These are phyloP conservation scores for Geotrichum fermentans DNA, from an alignment of 1,139 yeast genomes.

Conservation along the genomic window DNA sequence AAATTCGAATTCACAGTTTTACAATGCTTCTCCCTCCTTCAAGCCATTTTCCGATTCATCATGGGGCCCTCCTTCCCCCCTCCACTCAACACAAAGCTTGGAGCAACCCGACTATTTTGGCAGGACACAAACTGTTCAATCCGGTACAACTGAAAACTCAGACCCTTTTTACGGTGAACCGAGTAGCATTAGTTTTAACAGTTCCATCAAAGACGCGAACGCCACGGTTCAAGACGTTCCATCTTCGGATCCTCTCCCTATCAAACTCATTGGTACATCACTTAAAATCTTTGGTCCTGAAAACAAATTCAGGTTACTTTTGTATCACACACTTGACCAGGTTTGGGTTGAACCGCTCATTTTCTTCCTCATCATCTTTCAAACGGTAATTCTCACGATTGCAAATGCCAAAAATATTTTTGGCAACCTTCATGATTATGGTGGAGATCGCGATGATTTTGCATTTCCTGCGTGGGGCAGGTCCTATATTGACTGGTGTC, in stretches of 20 bases:
- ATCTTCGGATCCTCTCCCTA: conserved; percentile 2
- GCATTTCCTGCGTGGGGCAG: conserved; percentile 9
- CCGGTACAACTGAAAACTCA: not conserved
- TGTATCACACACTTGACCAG: conserved; percentile 24
- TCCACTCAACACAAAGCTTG: no score
- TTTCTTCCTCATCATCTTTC: conserved; percentile 22
- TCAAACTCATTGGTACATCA: conserved; percentile 26
- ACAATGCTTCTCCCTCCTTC: not conserved
- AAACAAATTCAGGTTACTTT: conserved; percentile 25
- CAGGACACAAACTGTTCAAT: not conserved
- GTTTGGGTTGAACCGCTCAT: conserved; percentile 32
- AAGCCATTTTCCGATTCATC: not conserved
- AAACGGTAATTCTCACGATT: conserved; percentile 32
- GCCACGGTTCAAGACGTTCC: not conserved
- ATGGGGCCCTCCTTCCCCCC: not conserved
- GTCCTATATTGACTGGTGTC: conserved; percentile 12
- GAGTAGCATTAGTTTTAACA: conserved; percentile 43
- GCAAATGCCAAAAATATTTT: conserved; percentile 35
- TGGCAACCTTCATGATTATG: conserved; percentile 8
- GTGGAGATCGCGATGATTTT: not conserved
- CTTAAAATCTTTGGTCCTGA: conserved; percentile 27
- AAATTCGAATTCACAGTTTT: conserved; percentile 35
- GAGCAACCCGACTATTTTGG: no score
- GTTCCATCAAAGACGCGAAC: not conserved
- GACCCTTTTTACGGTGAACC: not conserved